A percentile compares a stretch with the other conserved stretches of the same genome.
These are phyloP conservation scores for Simplicillium aogashimaense DNA, from an alignment of 2,329 filamentous ascomycete species.

Conservation along the genomic window DNA sequence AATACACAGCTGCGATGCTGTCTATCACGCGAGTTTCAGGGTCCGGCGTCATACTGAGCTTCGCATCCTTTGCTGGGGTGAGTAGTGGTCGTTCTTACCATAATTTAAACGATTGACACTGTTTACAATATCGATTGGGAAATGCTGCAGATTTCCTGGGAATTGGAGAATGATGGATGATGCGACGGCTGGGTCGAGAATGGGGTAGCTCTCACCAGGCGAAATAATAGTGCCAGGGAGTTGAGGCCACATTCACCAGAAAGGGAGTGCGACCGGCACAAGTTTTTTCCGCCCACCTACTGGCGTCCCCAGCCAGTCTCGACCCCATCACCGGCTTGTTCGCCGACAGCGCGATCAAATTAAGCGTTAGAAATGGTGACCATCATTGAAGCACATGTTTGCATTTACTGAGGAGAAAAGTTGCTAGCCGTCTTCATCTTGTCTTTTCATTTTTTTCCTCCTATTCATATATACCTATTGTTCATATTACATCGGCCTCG, in stretches of 20 bases:
- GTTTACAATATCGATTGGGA: slow-evolving; percentile 12
- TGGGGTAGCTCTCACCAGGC: slow-evolving; percentile 2
- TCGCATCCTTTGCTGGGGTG: too few relatives aligned
- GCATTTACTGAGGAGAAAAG: slow-evolving; percentile 2
- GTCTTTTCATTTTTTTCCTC: background rate
- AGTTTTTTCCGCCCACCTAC: slow-evolving; percentile 18
- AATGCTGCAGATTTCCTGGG: slow-evolving; percentile 23
- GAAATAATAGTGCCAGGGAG: slow-evolving; percentile 19
- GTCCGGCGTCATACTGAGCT: too few relatives aligned
- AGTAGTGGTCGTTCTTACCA: too few relatives aligned
- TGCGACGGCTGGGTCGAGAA: slow-evolving; percentile 5
- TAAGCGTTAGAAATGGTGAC: too few relatives aligned
- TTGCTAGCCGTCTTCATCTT: slow-evolving; percentile 9
- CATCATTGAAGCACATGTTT: too few relatives aligned
- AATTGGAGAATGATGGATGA: slow-evolving; percentile 8
- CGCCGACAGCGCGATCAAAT: too few relatives aligned
- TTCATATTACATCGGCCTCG: too few relatives aligned
- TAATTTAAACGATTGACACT: slow-evolving; percentile 11
- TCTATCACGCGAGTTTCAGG: too few relatives aligned
- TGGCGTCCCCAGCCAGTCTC: too few relatives aligned
- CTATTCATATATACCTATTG: slow-evolving; percentile 1
- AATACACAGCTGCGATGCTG: too few relatives aligned
- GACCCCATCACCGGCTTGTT: too few relatives aligned
- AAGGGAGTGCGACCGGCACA: slow-evolving; percentile 18
- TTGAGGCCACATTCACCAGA: slow-evolving; percentile 35